These are phyloP conservation scores for Hypoxylon intermedium DNA, from an alignment of 495 filamentous ascomycete genomes.

Conservation along the genomic window DNA sequence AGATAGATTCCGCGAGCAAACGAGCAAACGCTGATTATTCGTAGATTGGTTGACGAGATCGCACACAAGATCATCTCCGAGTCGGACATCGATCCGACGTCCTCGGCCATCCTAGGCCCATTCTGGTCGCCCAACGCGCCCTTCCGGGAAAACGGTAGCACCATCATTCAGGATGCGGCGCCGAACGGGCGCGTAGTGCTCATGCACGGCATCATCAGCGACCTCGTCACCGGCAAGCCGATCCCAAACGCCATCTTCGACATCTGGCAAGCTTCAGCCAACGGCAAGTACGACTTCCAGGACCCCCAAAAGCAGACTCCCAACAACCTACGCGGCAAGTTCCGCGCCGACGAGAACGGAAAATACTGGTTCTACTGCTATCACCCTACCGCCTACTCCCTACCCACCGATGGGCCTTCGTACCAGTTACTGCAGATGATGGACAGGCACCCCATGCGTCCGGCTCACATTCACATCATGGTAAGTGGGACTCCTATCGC, in stretches of 20 bases:
- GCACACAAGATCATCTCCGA: constrained; percentile 81
- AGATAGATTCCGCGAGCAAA: no score
- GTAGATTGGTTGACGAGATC: constrained; percentile 81
- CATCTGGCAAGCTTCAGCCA: constrained; percentile 85
- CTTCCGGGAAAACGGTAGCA: constrained; percentile 72
- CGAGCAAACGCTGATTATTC: constrained; percentile 3
- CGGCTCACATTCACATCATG: constrained; percentile 86
- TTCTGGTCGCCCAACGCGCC: constrained; percentile 88
- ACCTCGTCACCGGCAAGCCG: constrained; percentile 74
- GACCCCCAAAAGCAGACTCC: constrained; percentile 75
- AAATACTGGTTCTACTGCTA: constrained; percentile 83
- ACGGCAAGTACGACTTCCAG: constrained; percentile 91
- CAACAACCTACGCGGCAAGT: constrained; percentile 87
- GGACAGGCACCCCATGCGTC: constrained; percentile 83
- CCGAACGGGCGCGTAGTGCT: constrained; percentile 66
- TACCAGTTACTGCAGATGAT: constrained; percentile 71
- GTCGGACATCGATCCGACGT: constrained; percentile 72
- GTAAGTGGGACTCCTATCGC: constrained; percentile 58
- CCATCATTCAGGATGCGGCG: constrained; percentile 72
- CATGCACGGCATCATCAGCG: constrained; percentile 78
- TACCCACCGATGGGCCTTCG: constrained; percentile 77
- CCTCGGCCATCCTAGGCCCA: constrained; percentile 82
- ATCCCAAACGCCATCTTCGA: constrained; percentile 77
- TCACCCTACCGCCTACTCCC: constrained; percentile 79
- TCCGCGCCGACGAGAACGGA: constrained; percentile 76